These are phyloP conservation scores for Boletellus sp. DNA, from an alignment of 768 basidiomycete species.

Conservation along the genomic window DNA sequence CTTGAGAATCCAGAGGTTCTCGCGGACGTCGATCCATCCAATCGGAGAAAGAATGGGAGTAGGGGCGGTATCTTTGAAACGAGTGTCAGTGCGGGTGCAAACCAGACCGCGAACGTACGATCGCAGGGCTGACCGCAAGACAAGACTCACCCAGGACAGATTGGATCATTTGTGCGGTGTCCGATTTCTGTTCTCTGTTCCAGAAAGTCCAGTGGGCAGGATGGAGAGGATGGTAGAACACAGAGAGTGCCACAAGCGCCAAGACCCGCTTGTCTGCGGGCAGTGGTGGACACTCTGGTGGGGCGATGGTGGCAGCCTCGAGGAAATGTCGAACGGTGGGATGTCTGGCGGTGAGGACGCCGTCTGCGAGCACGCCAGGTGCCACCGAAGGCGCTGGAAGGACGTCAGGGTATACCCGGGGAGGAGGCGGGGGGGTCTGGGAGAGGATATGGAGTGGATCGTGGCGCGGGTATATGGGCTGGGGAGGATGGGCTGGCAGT, in stretches of 20 bases:
- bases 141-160: slow-evolving; percentile 48
- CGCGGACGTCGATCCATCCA: slow-evolving; percentile 32
- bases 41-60: slow-evolving; percentile 35
- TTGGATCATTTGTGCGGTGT: slow-evolving; percentile 52
- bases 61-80: slow-evolving; percentile 23
- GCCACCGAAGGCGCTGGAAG: slow-evolving; percentile 26
- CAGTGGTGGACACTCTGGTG: slow-evolving; percentile 38
- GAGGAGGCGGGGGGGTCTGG: slow-evolving; percentile 15
- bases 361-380: slow-evolving; percentile 36
- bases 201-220: slow-evolving; percentile 65
- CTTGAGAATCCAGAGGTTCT: slow-evolving; percentile 34
- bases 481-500: slow-evolving; percentile 22
- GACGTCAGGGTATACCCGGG: slow-evolving; percentile 20
- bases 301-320: slow-evolving; percentile 35
- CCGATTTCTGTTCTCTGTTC: slow-evolving; percentile 46
- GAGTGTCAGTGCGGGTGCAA: slow-evolving; percentile 6
- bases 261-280: slow-evolving; percentile 44
- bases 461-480: slow-evolving; percentile 29
- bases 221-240: slow-evolving; percentile 52
- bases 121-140: background rate
- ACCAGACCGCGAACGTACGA: background rate
- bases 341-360: slow-evolving; percentile 44
- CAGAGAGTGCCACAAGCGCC: slow-evolving; percentile 57
- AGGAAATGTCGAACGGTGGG: slow-evolving; percentile 51
- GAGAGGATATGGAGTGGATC: slow-evolving; percentile 31